A percentile compares a stretch with the other conserved stretches of the same genome.
Evolutionary conservation across 2,329 filamentous ascomycete genomes (phyloP).

Genomic region (Talaromyces sp.): DNA sequence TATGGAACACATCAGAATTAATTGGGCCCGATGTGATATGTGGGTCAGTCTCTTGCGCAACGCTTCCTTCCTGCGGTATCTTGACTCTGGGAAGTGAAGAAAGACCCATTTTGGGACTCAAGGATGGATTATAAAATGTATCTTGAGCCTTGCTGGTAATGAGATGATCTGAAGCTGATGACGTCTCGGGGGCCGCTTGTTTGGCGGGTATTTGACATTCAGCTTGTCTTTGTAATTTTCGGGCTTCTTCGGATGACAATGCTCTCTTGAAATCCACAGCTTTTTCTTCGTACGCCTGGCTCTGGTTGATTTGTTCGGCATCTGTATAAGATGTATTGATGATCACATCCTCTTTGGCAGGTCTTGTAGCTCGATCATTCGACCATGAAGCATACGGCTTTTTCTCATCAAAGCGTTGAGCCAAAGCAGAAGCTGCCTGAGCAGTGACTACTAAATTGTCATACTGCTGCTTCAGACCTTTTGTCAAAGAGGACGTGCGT

Average conservation of each 20-base stretch:
- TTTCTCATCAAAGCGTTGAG: slow-evolving; percentile 54
- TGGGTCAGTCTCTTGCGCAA: slow-evolving; percentile 41
- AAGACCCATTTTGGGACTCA: slow-evolving; percentile 44
- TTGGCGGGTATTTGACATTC: slow-evolving; percentile 53
- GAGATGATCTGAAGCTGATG: slow-evolving; percentile 27
- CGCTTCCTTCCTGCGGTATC: slow-evolving; percentile 51
- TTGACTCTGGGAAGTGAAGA: slow-evolving; percentile 55
- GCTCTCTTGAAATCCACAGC: slow-evolving; percentile 3
- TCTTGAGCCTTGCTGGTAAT: slow-evolving; percentile 55
- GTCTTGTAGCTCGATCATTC: slow-evolving; percentile 20
- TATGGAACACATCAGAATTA: slow-evolving; percentile 56
- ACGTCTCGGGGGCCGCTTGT: slow-evolving; percentile 42
- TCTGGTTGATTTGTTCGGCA: background rate
- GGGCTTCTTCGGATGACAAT: slow-evolving; percentile 42
- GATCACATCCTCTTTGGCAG: background rate
- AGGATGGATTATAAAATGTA: slow-evolving; percentile 54
- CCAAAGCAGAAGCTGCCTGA: slow-evolving; percentile 58
- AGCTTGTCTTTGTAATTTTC: slow-evolving; percentile 46
- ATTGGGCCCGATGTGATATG: slow-evolving; percentile 36
- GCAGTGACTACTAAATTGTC: slow-evolving; percentile 60
- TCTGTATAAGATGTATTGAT: background rate
- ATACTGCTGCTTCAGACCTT: slow-evolving; percentile 59
- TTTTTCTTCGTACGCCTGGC: background rate
- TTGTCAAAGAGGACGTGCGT: slow-evolving; percentile 62
- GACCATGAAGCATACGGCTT: slow-evolving; percentile 30